Evolutionary conservation across 805 yeast genomes (phyloP), one percentile per base, ranked within the genome.

Genomic region (Yueomyces sp.): DNA sequence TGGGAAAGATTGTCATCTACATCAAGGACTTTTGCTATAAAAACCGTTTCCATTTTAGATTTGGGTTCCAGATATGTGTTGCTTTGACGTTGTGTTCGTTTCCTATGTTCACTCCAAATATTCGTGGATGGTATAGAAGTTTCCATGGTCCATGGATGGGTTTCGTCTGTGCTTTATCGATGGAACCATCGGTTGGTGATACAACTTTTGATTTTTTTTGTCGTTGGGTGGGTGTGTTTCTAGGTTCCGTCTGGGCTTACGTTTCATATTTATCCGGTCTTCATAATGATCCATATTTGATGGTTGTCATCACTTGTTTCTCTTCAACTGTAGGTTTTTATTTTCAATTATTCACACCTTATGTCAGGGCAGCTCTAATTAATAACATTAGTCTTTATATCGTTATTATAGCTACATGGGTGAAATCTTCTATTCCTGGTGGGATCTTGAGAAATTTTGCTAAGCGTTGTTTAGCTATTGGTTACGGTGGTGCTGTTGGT

Each of bases 141-240:
- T 63, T 66, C 32, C 64, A 70, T 47, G 77, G 77, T 38, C 57
- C 72, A 1, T 73, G 78, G 78, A 66, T 71, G 5, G 77, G 77
- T 29, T 73, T 73, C 59, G 74, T 72, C 4, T 72, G 74, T 47
- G 68, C 69, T 32, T 52, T 73, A 40, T 71, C 70, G 28, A 44
- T 72, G 29, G 78, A 73, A 47, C 72, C 75, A 0, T 69, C 74
- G 4, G 65, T 73, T 12, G 78, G 78, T 11, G 70, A 67, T 19
- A 70, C 77, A 1, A 65, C 70, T 41, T 69, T 66, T 61, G 70
- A 69, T 3, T 68, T 69, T 47, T 64, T 72, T 40, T 49, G 70
- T 1, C 64, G 78, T 51, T 67, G 67, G 8, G 66, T 71, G 19
- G 77, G 77, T 27, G 69, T 72, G 7, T 50, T 68, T 2, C 41